These are phyloP conservation scores for Gossypium trilobum DNA, from an alignment of 441 rosid species.

Conservation along the genomic window DNA sequence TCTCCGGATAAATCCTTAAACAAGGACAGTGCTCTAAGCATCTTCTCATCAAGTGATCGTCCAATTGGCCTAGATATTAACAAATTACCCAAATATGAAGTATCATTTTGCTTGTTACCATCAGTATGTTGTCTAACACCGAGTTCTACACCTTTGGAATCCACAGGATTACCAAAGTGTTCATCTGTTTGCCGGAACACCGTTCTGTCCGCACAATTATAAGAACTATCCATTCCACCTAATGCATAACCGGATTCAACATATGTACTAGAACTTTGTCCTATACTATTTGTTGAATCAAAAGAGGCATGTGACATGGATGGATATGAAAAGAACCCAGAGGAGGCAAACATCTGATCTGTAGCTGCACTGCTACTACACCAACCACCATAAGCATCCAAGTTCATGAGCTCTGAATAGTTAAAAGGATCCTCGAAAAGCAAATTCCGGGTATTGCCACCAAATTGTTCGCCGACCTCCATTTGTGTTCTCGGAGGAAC, in stretches of 20 bases:
- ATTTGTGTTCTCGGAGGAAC: slow-evolving; percentile 34
- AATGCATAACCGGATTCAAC: slow-evolving; percentile 23
- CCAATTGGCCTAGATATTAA: slow-evolving; percentile 37
- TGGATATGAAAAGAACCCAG: slow-evolving; percentile 30
- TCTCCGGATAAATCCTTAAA: slow-evolving; percentile 65
- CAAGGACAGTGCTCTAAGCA: slow-evolving; percentile 64
- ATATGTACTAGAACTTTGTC: slow-evolving; percentile 25
- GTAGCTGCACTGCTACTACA: slow-evolving; percentile 42
- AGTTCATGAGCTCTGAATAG: slow-evolving; percentile 51
- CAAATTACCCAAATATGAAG: slow-evolving; percentile 17
- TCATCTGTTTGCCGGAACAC: slow-evolving; percentile 27
- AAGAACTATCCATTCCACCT: slow-evolving; percentile 29
- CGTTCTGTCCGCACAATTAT: slow-evolving; percentile 34
- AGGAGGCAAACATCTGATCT: slow-evolving; percentile 44
- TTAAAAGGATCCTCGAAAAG: slow-evolving; percentile 39
- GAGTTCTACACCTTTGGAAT: slow-evolving; percentile 22
- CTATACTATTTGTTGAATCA: slow-evolving; percentile 29
- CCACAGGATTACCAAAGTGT: slow-evolving; percentile 24
- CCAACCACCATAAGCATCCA: slow-evolving; percentile 56
- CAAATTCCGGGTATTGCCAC: slow-evolving; percentile 26
- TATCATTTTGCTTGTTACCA: slow-evolving; percentile 18
- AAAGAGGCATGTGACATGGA: slow-evolving; percentile 29
- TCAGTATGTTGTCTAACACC: slow-evolving; percentile 22
- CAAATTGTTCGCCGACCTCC: slow-evolving; percentile 30
- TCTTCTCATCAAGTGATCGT: slow-evolving; percentile 66